Evolutionary conservation across 768 basidiomycete species (phyloP).

Genomic region (Kwoniella europaea): DNA sequence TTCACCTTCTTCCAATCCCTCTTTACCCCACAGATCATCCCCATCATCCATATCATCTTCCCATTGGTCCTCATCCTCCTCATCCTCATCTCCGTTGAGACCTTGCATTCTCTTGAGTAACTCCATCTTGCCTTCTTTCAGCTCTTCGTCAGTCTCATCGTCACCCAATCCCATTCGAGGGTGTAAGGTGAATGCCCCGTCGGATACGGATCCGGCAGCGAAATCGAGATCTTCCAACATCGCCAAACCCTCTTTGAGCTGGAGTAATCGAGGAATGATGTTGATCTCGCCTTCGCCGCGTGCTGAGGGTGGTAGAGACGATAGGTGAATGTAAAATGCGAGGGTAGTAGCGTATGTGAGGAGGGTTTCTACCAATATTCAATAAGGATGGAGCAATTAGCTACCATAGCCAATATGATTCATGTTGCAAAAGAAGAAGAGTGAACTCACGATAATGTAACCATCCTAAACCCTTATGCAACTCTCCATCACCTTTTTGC

Average conservation of each 20-base stretch:
- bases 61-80: constrained; percentile 42
- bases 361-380: constrained; percentile 69
- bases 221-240: constrained; percentile 88
- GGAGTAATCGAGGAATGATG: constrained; percentile 74
- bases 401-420: neutral
- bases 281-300: constrained; percentile 66
- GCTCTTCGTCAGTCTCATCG: constrained; percentile 58
- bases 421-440: neutral
- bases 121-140: constrained; percentile 35
- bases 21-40: constrained; percentile 44
- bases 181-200: constrained; percentile 41
- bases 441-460: constrained; percentile 79
- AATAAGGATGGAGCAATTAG: neutral
- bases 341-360: constrained; percentile 87
- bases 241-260: constrained; percentile 78
- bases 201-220: constrained; percentile 53
- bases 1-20: constrained; percentile 51
- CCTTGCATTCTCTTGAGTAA: constrained; percentile 25
- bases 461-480: constrained; percentile 55
- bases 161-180: constrained; percentile 61
- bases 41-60: constrained; percentile 52
- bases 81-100: constrained; percentile 58
- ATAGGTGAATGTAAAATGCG: constrained; percentile 90
- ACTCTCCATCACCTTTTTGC: constrained; percentile 37
- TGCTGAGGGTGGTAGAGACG: constrained; percentile 67